Base-by-base conservation (phyloP, 768 basidiomycete species). In the Phanerochaete carnosa region DNA sequence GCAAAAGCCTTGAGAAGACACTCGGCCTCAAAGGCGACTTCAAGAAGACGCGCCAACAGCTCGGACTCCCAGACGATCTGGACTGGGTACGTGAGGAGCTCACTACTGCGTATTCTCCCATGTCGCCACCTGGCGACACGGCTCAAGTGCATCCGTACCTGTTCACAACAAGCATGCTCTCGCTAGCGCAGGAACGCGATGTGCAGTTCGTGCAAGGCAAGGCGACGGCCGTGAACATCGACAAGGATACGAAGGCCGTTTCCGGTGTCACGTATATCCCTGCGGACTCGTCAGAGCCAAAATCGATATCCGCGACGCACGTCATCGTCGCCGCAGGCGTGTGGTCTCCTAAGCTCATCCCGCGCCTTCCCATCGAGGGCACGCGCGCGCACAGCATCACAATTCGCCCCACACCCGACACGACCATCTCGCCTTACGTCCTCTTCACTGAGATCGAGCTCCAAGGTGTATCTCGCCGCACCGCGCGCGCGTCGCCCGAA, bases 261-360 rank as follows among this genome's bases (percentile, higher is more conserved):
- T 77, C 75, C 6, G 82, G 83, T 12, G 81, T 90, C 45, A 69
- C 70, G 22, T 78, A 76, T 68, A 58, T 54, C n/a, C 71, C 71
- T 25, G 57, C 62, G 1, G 69, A 65, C 13, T 69, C 71, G 16
- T 60, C 64, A 53, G 63, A 67, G 26, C 39, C n/a, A n/a, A 33
- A 70, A 59, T 72, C 72, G n/a, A 67, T 89, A 19, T 71, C 78
- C 0, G 87, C 89, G 16, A 88, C 88, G 11, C 79, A 88, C 58
- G 83, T 94, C 62, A 76, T 96, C 43, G 72, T 97, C 53, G 82
- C 87, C 43, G 90, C 90, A n/a, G 94, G 94, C 26, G 89, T 92
- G 16, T 97, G 94, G 94, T 90, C 92, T 0, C 79, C 90, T 8
- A 68, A 68, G 9, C 70, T 95, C 59, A 55, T 89, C 32, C 76